phyloP scores from a whole-genome alignment of 169 alveolate species.

The Babesia bovis region DNA sequence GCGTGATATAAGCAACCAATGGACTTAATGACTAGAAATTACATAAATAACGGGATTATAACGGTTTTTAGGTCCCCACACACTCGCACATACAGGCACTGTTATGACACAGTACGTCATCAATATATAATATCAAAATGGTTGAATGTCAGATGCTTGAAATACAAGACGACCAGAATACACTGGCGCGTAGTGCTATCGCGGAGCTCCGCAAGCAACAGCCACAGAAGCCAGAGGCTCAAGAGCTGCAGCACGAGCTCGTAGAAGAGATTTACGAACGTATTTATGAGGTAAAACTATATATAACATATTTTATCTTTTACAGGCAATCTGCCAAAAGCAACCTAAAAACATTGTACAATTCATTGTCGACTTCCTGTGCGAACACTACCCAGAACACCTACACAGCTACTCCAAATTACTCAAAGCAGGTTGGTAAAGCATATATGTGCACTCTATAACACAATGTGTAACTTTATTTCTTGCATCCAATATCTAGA shows the following conservation, averaged over 20 bases:
- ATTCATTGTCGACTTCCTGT: conserved; percentile 77
- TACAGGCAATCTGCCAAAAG: conserved; percentile 64
- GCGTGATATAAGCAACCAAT: neutral
- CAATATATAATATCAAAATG: neutral
- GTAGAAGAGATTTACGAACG: conserved; percentile 54
- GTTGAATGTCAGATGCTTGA: conserved; percentile 25
- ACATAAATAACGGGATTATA: neutral
- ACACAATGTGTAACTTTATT: neutral
- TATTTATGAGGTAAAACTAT: conserved; percentile 44
- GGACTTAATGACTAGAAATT: neutral
- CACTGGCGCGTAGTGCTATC: conserved; percentile 45
- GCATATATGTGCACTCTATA: neutral
- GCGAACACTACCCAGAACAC: conserved; percentile 79
- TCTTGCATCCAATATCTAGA: neutral
- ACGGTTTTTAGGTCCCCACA: conserved; percentile 20
- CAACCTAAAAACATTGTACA: conserved; percentile 74
- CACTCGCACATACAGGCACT: conserved; percentile 6
- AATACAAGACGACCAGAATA: conserved; percentile 25
- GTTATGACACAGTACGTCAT: neutral
- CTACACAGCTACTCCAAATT: conserved; percentile 74
- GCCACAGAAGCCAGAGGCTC: conserved; percentile 26
- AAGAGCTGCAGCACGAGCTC: conserved; percentile 49
- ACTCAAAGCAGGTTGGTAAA: conserved; percentile 72
- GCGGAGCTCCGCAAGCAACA: conserved; percentile 60
- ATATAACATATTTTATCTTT: neutral